phyloP scores from a whole-genome alignment of 2,329 filamentous ascomycete species.

The Xylaria sp. region DNA sequence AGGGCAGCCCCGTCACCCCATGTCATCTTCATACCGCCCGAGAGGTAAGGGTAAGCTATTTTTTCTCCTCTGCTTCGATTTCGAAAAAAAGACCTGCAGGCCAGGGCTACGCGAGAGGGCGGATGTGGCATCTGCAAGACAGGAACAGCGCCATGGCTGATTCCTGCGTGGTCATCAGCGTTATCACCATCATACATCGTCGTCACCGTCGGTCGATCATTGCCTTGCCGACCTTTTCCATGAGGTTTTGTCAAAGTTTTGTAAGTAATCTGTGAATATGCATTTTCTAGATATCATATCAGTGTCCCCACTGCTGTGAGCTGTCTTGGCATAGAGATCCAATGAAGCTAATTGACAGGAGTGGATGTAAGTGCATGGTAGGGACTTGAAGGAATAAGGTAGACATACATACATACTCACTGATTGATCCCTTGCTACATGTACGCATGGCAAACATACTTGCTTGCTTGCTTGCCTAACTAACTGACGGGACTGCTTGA shows the following conservation, averaged over 20 bases:
- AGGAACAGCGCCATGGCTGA: slow-evolving; percentile 34
- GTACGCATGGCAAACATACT: slow-evolving; percentile 1
- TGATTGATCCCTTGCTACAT: background rate
- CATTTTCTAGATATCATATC: background rate
- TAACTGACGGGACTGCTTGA: background rate
- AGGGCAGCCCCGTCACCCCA: background rate
- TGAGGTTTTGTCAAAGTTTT: background rate
- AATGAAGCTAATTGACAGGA: slow-evolving; percentile 21
- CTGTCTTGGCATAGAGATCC: slow-evolving; percentile 19
- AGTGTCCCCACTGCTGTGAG: background rate
- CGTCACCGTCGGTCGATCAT: slow-evolving; percentile 13
- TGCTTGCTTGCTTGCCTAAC: slow-evolving; percentile 1
- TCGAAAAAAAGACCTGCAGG: slow-evolving; percentile 21
- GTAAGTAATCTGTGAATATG: background rate
- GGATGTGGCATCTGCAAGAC: slow-evolving; percentile 21
- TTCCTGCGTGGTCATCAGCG: slow-evolving; percentile 25
- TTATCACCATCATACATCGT: background rate
- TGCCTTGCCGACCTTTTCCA: slow-evolving; percentile 13
- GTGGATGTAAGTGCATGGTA: background rate
- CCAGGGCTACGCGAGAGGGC: slow-evolving; percentile 9
- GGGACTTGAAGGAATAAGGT: slow-evolving; percentile 6
- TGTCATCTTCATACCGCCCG: slow-evolving; percentile 3
- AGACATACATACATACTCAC: slow-evolving; percentile 1
- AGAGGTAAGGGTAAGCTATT: slow-evolving; percentile 15
- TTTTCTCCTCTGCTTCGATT: slow-evolving; percentile 9